phyloP scores from a whole-genome alignment of 1,139 yeast species.

The Suhomyces guaymorum region DNA sequence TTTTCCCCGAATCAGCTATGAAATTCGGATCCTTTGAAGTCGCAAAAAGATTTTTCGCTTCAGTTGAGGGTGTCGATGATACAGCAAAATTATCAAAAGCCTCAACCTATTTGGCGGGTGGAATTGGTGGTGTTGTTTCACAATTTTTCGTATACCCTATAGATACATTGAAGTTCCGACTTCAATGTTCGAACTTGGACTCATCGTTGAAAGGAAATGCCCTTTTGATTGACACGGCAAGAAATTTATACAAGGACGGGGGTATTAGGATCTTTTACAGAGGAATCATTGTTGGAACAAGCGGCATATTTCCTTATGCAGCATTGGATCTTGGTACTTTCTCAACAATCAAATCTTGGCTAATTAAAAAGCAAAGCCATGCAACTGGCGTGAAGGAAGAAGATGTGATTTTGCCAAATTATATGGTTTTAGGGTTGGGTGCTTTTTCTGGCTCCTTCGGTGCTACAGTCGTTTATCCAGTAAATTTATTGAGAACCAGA shows the following conservation, averaged over 20 bases:
- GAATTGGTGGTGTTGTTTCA: conserved; percentile 91
- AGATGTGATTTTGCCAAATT: conserved; percentile 74
- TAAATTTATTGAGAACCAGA: conserved; percentile 85
- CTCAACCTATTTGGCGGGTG: conserved; percentile 90
- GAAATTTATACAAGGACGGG: conserved; percentile 74
- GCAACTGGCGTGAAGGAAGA: conserved; percentile 51
- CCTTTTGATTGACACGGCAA: conserved; percentile 65
- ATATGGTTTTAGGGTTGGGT: conserved; percentile 83
- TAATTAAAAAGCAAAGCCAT: conserved; percentile 63
- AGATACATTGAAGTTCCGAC: conserved; percentile 87
- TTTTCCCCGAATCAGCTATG: conserved; percentile 96
- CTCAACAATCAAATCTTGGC: conserved; percentile 78
- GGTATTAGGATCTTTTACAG: conserved; percentile 80
- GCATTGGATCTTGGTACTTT: conserved; percentile 95
- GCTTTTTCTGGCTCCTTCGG: conserved; percentile 95
- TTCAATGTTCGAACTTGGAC: conserved; percentile 75
- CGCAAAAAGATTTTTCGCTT: conserved; percentile 74
- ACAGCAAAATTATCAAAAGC: conserved; percentile 69
- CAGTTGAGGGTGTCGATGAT: conserved; percentile 74
- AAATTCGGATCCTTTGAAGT: conserved; percentile 95
- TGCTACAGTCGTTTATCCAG: conserved; percentile 92
- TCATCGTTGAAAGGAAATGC: conserved; percentile 59
- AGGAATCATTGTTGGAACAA: conserved; percentile 82
- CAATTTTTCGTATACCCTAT: conserved; percentile 93
- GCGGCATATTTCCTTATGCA: conserved; percentile 96